Percentiles rank a stretch among this genome's conserved stretches.
phyloP scores from a whole-genome alignment of 2,329 filamentous ascomycete genomes.

The Fusarium nygamai region DNA sequence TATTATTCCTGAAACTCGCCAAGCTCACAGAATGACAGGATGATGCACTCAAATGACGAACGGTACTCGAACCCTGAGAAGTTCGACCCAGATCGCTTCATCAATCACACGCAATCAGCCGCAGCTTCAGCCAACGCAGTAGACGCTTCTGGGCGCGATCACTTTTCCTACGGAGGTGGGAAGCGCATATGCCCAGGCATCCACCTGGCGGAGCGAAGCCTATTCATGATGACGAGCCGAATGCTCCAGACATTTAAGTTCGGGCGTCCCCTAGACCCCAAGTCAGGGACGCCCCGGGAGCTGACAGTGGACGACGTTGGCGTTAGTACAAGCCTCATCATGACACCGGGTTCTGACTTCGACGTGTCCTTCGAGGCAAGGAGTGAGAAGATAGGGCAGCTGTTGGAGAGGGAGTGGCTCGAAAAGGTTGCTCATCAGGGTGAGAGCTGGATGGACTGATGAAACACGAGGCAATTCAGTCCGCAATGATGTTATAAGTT shows the following conservation, averaged over 20 bases:
- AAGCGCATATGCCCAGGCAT: background rate
- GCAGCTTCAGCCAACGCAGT: background rate
- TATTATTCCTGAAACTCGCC: accelerated
- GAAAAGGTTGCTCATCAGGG: background rate
- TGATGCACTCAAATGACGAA: background rate
- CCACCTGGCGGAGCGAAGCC: background rate
- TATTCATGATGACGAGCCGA: background rate
- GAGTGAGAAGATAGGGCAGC: background rate
- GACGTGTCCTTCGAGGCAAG: background rate
- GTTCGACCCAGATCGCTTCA: background rate
- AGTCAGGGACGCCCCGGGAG: background rate
- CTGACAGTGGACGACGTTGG: background rate
- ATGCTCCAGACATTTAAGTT: background rate
- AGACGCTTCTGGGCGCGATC: background rate
- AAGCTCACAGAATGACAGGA: background rate
- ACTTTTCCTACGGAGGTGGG: background rate
- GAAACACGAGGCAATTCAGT: no score
- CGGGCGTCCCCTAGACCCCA: background rate
- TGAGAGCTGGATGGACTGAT: background rate
- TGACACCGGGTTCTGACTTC: background rate
- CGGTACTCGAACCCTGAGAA: background rate
- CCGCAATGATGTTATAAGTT: no score
- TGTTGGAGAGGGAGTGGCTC: background rate
- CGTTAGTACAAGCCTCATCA: background rate
- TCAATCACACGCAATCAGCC: background rate